These are phyloP conservation scores for Coccomyxa sp. DNA, from an alignment of 139 green algal species.

Conservation along the genomic window DNA sequence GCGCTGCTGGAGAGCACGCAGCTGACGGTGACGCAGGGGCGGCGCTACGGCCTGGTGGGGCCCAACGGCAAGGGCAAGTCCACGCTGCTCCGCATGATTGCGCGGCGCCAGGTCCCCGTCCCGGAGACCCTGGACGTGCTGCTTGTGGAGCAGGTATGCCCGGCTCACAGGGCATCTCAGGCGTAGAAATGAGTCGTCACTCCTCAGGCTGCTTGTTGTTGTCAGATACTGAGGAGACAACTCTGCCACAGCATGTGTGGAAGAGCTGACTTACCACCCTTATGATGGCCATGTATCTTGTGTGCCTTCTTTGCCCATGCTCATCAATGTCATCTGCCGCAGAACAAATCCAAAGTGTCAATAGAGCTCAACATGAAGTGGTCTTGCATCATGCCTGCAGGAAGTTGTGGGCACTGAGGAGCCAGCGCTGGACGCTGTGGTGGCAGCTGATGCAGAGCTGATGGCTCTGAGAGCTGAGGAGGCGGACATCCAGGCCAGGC, in stretches of 20 bases:
- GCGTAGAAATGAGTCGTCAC: too few relatives aligned
- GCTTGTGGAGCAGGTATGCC: conserved; percentile 91
- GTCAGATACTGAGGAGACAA: too few relatives aligned
- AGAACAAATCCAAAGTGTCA: too few relatives aligned
- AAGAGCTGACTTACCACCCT: too few relatives aligned
- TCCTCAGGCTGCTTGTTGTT: too few relatives aligned
- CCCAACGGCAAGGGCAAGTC: conserved; percentile 96
- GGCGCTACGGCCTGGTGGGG: conserved; percentile 79
- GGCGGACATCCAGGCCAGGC: conserved; percentile 54
- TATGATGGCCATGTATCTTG: too few relatives aligned
- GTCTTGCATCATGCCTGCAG: conserved; percentile 41
- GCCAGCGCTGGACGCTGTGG: conserved; percentile 71
- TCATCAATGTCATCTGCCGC: too few relatives aligned
- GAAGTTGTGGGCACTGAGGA: conserved; percentile 81
- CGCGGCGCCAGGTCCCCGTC: conserved; percentile 89
- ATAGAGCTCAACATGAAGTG: too few relatives aligned
- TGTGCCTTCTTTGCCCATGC: too few relatives aligned
- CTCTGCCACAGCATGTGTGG: too few relatives aligned
- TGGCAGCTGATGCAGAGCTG: conserved; percentile 93
- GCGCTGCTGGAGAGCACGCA: conserved; percentile 90
- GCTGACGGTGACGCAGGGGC: conserved; percentile 85
- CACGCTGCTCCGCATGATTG: conserved; percentile 94
- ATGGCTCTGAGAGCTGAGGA: conserved; percentile 85
- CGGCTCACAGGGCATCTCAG: too few relatives aligned
- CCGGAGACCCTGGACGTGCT: conserved; percentile 95